phyloP scores from a whole-genome alignment of 768 basidiomycete genomes.

The Naganishia onofrii region DNA sequence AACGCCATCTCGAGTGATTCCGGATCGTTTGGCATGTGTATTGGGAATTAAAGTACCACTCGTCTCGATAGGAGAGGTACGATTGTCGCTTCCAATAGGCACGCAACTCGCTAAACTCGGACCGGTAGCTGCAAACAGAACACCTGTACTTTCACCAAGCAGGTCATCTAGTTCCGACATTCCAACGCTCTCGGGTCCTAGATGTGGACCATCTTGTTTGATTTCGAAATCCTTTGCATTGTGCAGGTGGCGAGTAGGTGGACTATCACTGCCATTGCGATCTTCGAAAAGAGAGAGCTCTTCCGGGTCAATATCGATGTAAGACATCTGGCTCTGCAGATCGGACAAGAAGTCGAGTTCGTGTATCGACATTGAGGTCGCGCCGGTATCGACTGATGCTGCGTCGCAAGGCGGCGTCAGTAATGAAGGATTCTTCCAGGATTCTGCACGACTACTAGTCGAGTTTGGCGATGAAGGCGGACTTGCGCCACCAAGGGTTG shows the following conservation, averaged over 20 bases:
- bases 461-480: background rate
- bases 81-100: background rate
- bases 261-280: background rate
- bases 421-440: background rate
- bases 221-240: no score
- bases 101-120: background rate
- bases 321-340: background rate
- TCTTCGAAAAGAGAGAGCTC: background rate
- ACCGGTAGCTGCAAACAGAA: no score
- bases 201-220: background rate
- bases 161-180: constrained; percentile 28
- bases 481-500: background rate
- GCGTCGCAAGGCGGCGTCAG: background rate
- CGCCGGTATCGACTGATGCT: background rate
- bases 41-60: no score
- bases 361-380: background rate
- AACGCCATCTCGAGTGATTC: background rate
- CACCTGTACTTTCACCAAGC: constrained; percentile 7
- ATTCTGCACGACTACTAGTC: background rate
- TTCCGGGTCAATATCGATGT: constrained; percentile 4
- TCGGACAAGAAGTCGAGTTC: background rate
- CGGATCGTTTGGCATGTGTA: background rate
- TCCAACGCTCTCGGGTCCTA: constrained; percentile 31
- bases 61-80: background rate
- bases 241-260: background rate